Evolutionary conservation across 805 yeast genomes (phyloP), one percentile per base, ranked within the genome.

Genomic region (Spathaspora sp.): DNA sequence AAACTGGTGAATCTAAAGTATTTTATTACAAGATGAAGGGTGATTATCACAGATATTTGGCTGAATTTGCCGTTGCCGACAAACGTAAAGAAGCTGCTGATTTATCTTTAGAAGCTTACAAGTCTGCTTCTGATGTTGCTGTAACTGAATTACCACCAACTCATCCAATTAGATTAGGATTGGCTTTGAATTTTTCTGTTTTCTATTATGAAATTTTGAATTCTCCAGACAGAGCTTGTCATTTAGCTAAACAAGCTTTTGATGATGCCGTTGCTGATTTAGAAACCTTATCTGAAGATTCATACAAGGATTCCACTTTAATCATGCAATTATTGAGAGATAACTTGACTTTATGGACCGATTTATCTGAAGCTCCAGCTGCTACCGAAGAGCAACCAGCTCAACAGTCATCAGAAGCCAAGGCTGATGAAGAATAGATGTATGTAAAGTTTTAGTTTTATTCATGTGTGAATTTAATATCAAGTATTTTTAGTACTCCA

Each of bases 21-120:
- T 93, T 93, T 76, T 93, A 93, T 82, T 91, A 89, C 80, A 93
- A 93, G 83, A 93, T 93, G 98, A 93, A 93, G 80, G 99, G 98
- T 81, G 99, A 93, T 75, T 93, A 93, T 81, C 96, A 92, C 81
- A 96, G 99, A 81, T 93, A 93, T 76, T 82, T 93, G 77, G 97
- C 97, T 57, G 99, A 93, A 79, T 94, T 93, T 68, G 93, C 97
- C 57, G 81, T 85, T 64, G 84, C 89, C 59, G 97, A 91, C 62
- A 87, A 86, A 76, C 89, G 97, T 72, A 89, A 91, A 71, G 90
- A 81, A 60, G 96, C 97, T 58, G 94, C 98, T 48, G 91, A 88
- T 65, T 81, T 86, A 60, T 93, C 98, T 40, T 83, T 91, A 68
- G 96, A 90, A 74, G 93, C 97, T 57, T 93, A 93, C 82, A 88